A percentile compares a stretch with the other conserved stretches of the same genome.
These are phyloP conservation scores for Fusarium sororula DNA, from an alignment of 2,329 filamentous ascomycete species.

Conservation along the genomic window DNA sequence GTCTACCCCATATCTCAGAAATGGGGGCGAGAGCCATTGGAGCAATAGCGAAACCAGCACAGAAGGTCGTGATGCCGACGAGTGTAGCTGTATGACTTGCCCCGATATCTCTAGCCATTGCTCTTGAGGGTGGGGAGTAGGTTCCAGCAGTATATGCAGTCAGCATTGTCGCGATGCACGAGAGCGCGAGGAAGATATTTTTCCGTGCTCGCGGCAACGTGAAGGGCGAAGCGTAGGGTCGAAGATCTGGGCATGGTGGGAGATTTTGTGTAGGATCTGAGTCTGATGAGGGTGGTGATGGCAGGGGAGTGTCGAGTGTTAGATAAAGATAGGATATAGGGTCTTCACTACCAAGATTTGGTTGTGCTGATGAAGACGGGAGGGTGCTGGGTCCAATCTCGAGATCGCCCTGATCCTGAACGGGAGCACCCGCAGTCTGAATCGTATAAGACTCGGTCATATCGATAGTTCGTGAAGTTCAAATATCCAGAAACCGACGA, in stretches of 20 bases:
- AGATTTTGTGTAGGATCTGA: slow-evolving; percentile 46
- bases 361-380: slow-evolving; percentile 9
- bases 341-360: slow-evolving; percentile 20
- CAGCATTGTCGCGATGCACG: slow-evolving; percentile 77
- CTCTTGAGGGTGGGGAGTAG: slow-evolving; percentile 74
- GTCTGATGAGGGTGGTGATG: slow-evolving; percentile 38
- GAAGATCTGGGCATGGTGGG: slow-evolving; percentile 71
- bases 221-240: slow-evolving; percentile 74
- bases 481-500: not conserved
- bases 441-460: slow-evolving; percentile 23
- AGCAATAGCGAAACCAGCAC: slow-evolving; percentile 79
- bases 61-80: slow-evolving; percentile 83
- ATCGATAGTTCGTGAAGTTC: not conserved
- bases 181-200: slow-evolving; percentile 74
- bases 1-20: slow-evolving; percentile 86
- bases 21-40: slow-evolving; percentile 92
- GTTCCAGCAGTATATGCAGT: slow-evolving; percentile 85
- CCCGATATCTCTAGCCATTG: slow-evolving; percentile 73
- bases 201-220: slow-evolving; percentile 78
- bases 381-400: slow-evolving; percentile 27
- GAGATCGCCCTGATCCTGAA: slow-evolving; percentile 19
- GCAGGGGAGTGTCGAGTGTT: slow-evolving; percentile 52
- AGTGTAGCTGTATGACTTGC: slow-evolving; percentile 73
- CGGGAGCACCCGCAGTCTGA: slow-evolving; percentile 3
- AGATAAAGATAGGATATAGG: slow-evolving; percentile 54